Base-by-base conservation (phyloP, 148 eudicot species). In the Amaranthus cruentus region DNA sequence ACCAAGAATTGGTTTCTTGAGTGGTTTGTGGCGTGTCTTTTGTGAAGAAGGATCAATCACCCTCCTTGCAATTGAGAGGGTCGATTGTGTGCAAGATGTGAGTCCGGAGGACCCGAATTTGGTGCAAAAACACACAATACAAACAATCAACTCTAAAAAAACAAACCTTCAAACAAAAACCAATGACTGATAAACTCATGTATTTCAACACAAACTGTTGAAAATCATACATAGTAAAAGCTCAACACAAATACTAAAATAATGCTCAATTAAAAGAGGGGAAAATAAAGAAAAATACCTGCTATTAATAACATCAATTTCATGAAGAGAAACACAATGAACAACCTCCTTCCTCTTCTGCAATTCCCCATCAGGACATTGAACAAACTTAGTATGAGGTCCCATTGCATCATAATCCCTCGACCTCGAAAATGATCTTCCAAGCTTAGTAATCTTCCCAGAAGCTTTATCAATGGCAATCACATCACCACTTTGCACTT, bases 321-420 rank as follows among this genome's bases (percentile, higher is more conserved):
- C 98, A 69, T 95, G 98, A 80, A 95, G 93, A 3, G 91, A 87
- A 53, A 91, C 98, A 63, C 92, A 95, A 82, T 95, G 96, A 76
- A 95, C 97, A 46, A 91, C 91, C 83, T 91, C 98, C 83, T 95
- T 95, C 85, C 97, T 76, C 85, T 95, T 95, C 89, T 95, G 97
- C 85, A 95, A 77, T 89, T 95, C 98, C 52, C 98, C 98, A 68
- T 95, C 97, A 38, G 98, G 98, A 42, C 97, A 95, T 75, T 91
- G 96, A 50, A 95, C 97, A 55, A 95, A 95, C 87, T 95, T 95
- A 0, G 96, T 92, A 70, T 84, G 87, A 0, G 92, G 88, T 6
- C 99, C 97, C 89, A 92, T 86, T 0, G 97, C 96, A 83, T 95
- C 99, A 5, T 90, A 91, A 74, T 91, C 99, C 88, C 99, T 86